phyloP scores from a whole-genome alignment of 306 rosid species.

The Cucurbita pepo region DNA sequence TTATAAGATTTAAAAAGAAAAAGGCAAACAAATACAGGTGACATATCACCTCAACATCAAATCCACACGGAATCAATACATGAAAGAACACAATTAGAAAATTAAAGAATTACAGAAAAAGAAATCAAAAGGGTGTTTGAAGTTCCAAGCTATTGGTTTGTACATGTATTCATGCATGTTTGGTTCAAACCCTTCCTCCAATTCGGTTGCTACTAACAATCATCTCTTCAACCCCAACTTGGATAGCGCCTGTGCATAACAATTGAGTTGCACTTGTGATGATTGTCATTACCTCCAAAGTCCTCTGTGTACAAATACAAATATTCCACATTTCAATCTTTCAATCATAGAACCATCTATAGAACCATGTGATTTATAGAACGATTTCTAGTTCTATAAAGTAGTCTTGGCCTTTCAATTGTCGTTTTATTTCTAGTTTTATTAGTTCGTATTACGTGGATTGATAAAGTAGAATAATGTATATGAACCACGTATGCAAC shows the following conservation, averaged over 20 bases:
- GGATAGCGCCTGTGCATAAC: conserved; percentile 43
- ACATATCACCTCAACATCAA: background rate
- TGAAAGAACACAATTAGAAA: background rate
- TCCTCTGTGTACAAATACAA: conserved; percentile 11
- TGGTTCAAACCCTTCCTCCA: conserved; percentile 16
- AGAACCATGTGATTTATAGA: too few relatives aligned
- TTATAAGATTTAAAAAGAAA: background rate
- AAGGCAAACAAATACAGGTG: too few relatives aligned
- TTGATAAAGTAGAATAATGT: too few relatives aligned
- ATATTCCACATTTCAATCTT: background rate
- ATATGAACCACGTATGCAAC: too few relatives aligned
- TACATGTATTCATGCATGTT: background rate
- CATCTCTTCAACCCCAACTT: conserved; percentile 46
- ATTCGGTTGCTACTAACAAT: background rate
- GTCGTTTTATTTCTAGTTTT: too few relatives aligned
- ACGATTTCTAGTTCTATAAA: too few relatives aligned
- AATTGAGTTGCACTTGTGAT: conserved; percentile 64
- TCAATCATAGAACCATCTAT: too few relatives aligned
- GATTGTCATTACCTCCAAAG: conserved; percentile 51
- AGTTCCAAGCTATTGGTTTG: background rate
- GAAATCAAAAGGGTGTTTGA: background rate
- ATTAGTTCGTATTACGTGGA: too few relatives aligned
- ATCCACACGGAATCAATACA: background rate
- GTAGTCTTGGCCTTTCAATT: too few relatives aligned
- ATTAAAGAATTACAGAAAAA: background rate